Evolutionary conservation across 768 basidiomycete species (phyloP), one percentile per base, ranked within the genome.

Genomic region (Megacollybia marginata): DNA sequence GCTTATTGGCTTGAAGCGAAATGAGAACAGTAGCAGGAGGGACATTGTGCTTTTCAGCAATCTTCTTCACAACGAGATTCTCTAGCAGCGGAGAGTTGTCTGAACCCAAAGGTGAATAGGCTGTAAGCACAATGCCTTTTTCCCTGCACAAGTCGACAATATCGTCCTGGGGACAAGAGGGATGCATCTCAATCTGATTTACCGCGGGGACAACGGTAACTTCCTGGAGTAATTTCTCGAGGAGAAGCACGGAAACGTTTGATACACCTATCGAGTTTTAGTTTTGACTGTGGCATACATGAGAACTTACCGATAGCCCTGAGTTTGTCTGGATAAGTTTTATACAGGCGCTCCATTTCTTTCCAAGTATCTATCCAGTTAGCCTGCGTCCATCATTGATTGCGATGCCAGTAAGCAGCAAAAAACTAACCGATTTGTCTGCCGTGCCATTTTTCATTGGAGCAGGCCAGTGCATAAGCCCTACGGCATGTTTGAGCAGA

Each of bases 391-490:
- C 23, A 33, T 13, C 12, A 33, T 15, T 19, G 23, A 36, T 28
- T 6, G 2, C 2, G 23, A 28, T 28, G 23, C n/a, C 6, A 28
- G 23, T 28, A 28, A 28, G 23, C 6, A 28, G 23, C 23, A 28
- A 28, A 28, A 28, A 28, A 28, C 23, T 28, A 6, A 69, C 68
- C 4, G 63, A 69, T 58, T 71, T 76, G 57, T 85, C 79, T 7
- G 81, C 70, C 46, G 70, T 70, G 51, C 78, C 79, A 40, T 57
- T 56, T 10, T 75, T 78, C 79, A 88, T 79, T 33, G 88, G 83
- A 16, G 84, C 79, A 12, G 89, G 90, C 88, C 87, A 89, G 66
- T 89, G 87, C 76, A 89, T 80, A 51, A 88, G 69, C 78, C 80
- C 82, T 84, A 51, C 20, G 18, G 12, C 9, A 34, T 18, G 32